A percentile compares a stretch with the other conserved stretches of the same genome.
Conservation (phyloP, 1,139 yeast species). For the Diutina scorzettiae region DNA sequence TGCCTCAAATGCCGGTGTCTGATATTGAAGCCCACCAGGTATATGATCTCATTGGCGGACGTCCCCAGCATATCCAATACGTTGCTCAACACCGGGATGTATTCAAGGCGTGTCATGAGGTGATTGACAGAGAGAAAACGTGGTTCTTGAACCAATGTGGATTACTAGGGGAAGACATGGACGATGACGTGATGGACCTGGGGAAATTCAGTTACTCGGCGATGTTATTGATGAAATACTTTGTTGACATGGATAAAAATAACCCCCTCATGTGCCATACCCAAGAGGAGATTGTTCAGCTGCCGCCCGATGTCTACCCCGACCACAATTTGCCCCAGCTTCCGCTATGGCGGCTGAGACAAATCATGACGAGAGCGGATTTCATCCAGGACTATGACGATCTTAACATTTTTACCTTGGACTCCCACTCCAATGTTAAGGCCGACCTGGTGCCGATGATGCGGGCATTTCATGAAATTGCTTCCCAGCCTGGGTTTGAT, state of each 20-base stretch:
- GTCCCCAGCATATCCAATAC: slow-evolving; percentile 72
- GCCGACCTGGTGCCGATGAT: slow-evolving; percentile 85
- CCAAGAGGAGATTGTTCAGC: not conserved
- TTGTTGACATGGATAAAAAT: slow-evolving; percentile 54
- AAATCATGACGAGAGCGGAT: slow-evolving; percentile 77
- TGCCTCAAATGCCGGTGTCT: slow-evolving; percentile 16
- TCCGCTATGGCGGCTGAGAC: slow-evolving; percentile 77
- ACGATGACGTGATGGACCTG: slow-evolving; percentile 79
- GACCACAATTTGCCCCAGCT: slow-evolving; percentile 57
- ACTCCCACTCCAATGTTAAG: slow-evolving; percentile 58
- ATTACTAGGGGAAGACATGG: slow-evolving; percentile 65
- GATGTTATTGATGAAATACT: slow-evolving; percentile 60
- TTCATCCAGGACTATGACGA: slow-evolving; percentile 67
- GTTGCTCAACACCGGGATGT: slow-evolving; percentile 59
- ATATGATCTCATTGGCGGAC: slow-evolving; percentile 68
- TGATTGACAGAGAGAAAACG: slow-evolving; percentile 71
- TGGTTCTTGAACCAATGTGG: slow-evolving; percentile 85
- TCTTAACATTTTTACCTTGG: slow-evolving; percentile 67
- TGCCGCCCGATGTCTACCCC: slow-evolving; percentile 9
- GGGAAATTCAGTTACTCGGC: slow-evolving; percentile 74
- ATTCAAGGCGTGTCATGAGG: slow-evolving; percentile 50
- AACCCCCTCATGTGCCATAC: slow-evolving; percentile 1
- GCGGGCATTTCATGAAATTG: slow-evolving; percentile 78
- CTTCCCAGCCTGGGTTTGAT: slow-evolving; percentile 59
- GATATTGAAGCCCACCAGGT: slow-evolving; percentile 32